These are phyloP conservation scores for Leishmania tropica DNA, from an alignment of 208 protist species.

Conservation along the genomic window DNA sequence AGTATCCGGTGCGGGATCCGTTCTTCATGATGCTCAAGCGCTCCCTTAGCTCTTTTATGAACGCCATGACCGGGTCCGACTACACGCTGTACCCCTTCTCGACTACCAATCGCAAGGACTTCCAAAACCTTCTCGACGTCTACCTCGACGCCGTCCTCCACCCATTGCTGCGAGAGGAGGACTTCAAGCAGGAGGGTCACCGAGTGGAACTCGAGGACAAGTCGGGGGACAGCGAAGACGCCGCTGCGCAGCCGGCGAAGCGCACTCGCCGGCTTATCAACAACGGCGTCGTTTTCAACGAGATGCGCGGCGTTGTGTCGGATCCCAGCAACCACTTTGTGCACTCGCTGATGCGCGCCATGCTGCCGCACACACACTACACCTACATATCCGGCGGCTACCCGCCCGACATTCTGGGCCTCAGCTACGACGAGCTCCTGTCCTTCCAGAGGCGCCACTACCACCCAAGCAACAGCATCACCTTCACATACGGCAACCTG, in stretches of 20 bases:
- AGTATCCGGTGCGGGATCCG: slow-evolving; percentile 94
- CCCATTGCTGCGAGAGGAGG: slow-evolving; percentile 86
- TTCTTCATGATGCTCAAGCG: slow-evolving; percentile 94
- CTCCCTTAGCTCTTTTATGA: slow-evolving; percentile 93
- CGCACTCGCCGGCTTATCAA: slow-evolving; percentile 50
- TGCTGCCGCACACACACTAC: slow-evolving; percentile 92
- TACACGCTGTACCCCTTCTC: slow-evolving; percentile 95
- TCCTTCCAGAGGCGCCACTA: slow-evolving; percentile 91
- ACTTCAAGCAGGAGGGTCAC: slow-evolving; percentile 94
- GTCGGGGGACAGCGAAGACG: slow-evolving; percentile 7
- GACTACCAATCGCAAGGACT: slow-evolving; percentile 93
- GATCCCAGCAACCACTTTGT: slow-evolving; percentile 85
- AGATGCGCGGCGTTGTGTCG: slow-evolving; percentile 94
- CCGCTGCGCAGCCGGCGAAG: background rate
- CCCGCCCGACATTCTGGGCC: slow-evolving; percentile 82
- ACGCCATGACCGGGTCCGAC: slow-evolving; percentile 93
- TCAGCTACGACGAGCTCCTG: slow-evolving; percentile 89
- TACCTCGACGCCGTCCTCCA: slow-evolving; percentile 95
- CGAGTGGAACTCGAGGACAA: slow-evolving; percentile 79
- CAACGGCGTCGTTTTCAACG: slow-evolving; percentile 95
- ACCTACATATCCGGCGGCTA: slow-evolving; percentile 90
- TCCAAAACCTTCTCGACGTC: slow-evolving; percentile 91
- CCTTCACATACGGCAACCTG: slow-evolving; percentile 88
- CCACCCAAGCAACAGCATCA: slow-evolving; percentile 92
- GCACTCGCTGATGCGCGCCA: slow-evolving; percentile 61